Conservation (phyloP, 179 eudicot species). For the Camellia oleifera region DNA sequence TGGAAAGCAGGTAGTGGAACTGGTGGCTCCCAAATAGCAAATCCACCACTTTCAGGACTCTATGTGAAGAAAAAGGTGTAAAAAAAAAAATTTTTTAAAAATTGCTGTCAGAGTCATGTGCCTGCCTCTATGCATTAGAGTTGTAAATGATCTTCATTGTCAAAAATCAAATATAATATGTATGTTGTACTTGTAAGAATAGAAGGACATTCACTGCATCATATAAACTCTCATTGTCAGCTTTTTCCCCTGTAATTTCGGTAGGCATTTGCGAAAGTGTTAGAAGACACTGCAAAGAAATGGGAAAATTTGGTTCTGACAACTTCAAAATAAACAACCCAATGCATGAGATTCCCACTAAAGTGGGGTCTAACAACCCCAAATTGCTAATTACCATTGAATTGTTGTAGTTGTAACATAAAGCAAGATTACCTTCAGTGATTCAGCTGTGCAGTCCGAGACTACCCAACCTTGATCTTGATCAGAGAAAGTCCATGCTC, state of each 20-base stretch:
- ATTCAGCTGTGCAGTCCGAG: conserved; percentile 40
- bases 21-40: conserved; percentile 33
- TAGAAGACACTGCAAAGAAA: conserved; percentile 27
- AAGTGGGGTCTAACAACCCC: background rate
- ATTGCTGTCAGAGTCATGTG: background rate
- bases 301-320: background rate
- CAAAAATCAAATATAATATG: background rate
- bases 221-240: conserved; percentile 23
- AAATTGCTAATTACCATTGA: background rate
- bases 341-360: no score
- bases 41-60: conserved; percentile 31
- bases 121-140: background rate
- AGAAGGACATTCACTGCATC: conserved; percentile 36
- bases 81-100: background rate
- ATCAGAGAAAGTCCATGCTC: conserved; percentile 39
- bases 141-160: background rate
- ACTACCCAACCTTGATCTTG: conserved; percentile 36
- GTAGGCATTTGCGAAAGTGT: conserved; percentile 27
- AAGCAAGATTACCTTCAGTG: conserved; percentile 23
- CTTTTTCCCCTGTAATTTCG: conserved; percentile 29
- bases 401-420: background rate
- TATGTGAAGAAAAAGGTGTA: background rate
- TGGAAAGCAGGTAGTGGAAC: conserved; percentile 27
- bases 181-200: conserved; percentile 23
- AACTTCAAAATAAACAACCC: no score